Percentiles rank a stretch among this genome's conserved stretches.
These are phyloP conservation scores for Penicillium paradoxum DNA, from an alignment of 495 filamentous ascomycete genomes.

Conservation along the genomic window DNA sequence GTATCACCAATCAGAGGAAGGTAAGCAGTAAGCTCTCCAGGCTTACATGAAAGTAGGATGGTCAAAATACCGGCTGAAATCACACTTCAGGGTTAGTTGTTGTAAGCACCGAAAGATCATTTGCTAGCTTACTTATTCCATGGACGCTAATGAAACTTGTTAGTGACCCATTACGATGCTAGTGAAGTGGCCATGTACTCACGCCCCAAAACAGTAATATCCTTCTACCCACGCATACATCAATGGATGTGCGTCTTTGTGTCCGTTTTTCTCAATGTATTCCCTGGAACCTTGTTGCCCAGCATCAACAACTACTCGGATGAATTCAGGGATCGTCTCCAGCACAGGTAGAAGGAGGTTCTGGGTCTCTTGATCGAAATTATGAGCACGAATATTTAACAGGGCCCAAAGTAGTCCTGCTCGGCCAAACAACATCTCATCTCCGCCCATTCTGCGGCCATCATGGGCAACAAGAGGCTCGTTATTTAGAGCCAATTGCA, in stretches of 20 bases:
- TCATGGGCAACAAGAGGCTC: constrained; percentile 26
- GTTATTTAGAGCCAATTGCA: constrained; percentile 31
- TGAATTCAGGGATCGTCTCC: constrained; percentile 23
- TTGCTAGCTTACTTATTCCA: constrained; percentile 26
- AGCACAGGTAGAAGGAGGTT: constrained; percentile 20
- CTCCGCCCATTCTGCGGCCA: constrained; percentile 32
- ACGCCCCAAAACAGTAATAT: constrained; percentile 40
- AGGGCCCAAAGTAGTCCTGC: constrained; percentile 41
- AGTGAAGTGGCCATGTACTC: constrained; percentile 16
- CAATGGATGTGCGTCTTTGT: constrained; percentile 33
- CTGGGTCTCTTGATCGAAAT: constrained; percentile 14
- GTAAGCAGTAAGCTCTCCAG: constrained; percentile 27
- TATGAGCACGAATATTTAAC: constrained; percentile 30
- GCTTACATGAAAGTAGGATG: constrained; percentile 35
- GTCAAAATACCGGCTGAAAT: constrained; percentile 38
- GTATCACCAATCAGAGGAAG: constrained; percentile 34
- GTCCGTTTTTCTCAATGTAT: constrained; percentile 27
- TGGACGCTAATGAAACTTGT: constrained; percentile 23
- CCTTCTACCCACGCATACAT: constrained; percentile 47
- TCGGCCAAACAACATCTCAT: constrained; percentile 42
- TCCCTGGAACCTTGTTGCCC: constrained; percentile 31
- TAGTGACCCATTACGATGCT: too few relatives aligned
- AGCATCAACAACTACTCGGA: constrained; percentile 32
- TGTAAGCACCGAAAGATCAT: not conserved
- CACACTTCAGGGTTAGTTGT: not conserved